phyloP scores from a whole-genome alignment of 257 asterid species.

The Scutellaria minor region DNA sequence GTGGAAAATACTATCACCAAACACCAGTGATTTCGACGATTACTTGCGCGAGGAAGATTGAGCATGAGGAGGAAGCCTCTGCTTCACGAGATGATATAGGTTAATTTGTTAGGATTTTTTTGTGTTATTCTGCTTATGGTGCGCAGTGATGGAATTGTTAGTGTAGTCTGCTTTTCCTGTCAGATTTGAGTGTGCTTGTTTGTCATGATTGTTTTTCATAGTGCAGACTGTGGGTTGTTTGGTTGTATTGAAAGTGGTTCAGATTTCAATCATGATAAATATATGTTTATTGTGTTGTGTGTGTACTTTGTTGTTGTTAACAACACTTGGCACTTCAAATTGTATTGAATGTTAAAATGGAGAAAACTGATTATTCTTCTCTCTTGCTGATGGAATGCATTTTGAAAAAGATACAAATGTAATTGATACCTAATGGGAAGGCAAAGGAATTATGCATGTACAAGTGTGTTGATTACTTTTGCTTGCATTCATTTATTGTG shows the following conservation, averaged over 20 bases:
- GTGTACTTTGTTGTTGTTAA: not conserved
- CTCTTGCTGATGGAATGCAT: conserved; percentile 9
- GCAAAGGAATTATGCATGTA: conserved; percentile 3
- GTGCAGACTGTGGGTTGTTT: conserved; percentile 13
- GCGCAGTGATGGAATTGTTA: not conserved
- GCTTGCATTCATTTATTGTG: conserved; percentile 10
- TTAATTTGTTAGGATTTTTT: conserved; percentile 18
- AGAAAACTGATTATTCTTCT: not conserved
- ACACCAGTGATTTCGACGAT: conserved; percentile 32
- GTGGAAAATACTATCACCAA: conserved; percentile 31
- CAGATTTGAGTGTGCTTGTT: not conserved
- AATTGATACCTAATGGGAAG: not conserved
- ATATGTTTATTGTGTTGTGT: not conserved
- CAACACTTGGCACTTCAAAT: not conserved
- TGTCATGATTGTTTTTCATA: not conserved
- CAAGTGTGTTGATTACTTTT: not conserved
- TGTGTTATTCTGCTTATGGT: not conserved
- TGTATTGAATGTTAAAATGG: not conserved
- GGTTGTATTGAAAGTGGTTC: too few species aligned
- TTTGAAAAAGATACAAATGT: not conserved
- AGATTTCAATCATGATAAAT: too few species aligned
- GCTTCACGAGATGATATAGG: conserved; percentile 45
- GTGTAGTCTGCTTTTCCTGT: not conserved
- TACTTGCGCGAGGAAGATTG: conserved; percentile 51
- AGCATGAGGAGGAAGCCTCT: conserved; percentile 58